These are phyloP conservation scores for Calendula officinalis DNA, from an alignment of 129 eudicot genomes.

Conservation along the genomic window DNA sequence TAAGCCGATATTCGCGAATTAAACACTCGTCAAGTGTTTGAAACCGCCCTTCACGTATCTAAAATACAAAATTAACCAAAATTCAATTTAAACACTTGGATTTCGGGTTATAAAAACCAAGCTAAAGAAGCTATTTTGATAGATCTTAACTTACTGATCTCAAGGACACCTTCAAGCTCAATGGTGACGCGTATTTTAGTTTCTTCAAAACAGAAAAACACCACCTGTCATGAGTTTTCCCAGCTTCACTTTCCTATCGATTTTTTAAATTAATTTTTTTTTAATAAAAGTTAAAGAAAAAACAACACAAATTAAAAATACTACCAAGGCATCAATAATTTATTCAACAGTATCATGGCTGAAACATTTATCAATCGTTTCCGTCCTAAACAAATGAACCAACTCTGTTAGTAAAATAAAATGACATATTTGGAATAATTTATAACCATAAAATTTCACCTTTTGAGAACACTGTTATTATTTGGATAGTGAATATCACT, in stretches of 20 bases:
- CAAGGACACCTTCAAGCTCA: constrained; percentile 83
- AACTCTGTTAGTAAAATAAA: background rate
- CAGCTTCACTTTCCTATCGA: constrained; percentile 61
- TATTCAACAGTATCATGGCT: constrained; percentile 73
- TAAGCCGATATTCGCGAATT: constrained; percentile 67
- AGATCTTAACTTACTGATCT: constrained; percentile 51
- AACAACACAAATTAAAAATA: background rate
- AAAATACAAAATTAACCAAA: background rate
- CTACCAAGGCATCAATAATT: constrained; percentile 68
- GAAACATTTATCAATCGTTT: constrained; percentile 61
- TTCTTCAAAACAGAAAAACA: constrained; percentile 53
- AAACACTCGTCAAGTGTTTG: constrained; percentile 72
- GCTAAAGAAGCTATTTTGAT: too few relatives aligned
- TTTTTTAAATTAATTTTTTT: background rate
- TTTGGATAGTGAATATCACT: constrained; percentile 46
- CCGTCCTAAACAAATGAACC: constrained; percentile 50
- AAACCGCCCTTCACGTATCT: constrained; percentile 84
- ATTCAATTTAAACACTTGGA: background rate
- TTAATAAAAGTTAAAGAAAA: background rate
- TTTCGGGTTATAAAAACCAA: background rate
- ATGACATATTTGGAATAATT: too few relatives aligned
- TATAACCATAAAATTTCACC: background rate
- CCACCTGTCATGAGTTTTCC: constrained; percentile 57
- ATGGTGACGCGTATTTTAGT: constrained; percentile 58
- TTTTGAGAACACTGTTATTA: constrained; percentile 32